Evolutionary conservation across 768 basidiomycete genomes (phyloP), one percentile per base, ranked within the genome.

Genomic region (Rhizopogon vesiculosus): DNA sequence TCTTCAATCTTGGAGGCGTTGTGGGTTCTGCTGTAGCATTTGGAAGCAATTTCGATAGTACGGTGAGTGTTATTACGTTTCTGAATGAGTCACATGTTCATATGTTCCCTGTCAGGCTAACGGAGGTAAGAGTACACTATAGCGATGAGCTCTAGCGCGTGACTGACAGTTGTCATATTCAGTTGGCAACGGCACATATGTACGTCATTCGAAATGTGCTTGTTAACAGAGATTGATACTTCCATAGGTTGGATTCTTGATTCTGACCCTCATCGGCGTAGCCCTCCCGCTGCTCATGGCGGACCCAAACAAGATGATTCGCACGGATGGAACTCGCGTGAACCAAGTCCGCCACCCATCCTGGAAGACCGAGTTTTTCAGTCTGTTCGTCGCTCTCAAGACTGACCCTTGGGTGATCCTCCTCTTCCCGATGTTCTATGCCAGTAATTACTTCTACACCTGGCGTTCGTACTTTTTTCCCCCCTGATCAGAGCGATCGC

Each of bases 361-460:
- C 1, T 92, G 90, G 89, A 87, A 81, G 64, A 74, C 78, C 2
- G 91, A 93, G 68, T 72, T 92, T 51, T 71, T 78, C 57, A 85
- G 84, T 5, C 78, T 93, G 25, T 90, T 80, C 69, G 56, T 86
- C 50, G 81, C 86, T 0, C 73, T 93, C 46, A 79, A 74, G 51
- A 83, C 80, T 2, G 91, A 93, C 62, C 87, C 87, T 0, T 77
- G 81, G 73, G 84, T 93, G 62, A 28, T 91, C 8, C 70, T 90
- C 3, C 81, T 91, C 33, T 89, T 93, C 74, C 91, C 91, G 33
- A 87, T 92, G 85, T 91, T 92, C 70, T 80, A 90, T 54, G 82
- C 87, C 5, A 86, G 84, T 51, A 91, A 91, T 67, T 91, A 86
- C 82, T 91, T 91, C 73, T 90, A 89, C 64, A 83, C 89, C 10